Percentiles rank a stretch among this genome's conserved stretches.
Conservation (phyloP, 352 stramenopile species). For the Globisporangium takayamanum region DNA sequence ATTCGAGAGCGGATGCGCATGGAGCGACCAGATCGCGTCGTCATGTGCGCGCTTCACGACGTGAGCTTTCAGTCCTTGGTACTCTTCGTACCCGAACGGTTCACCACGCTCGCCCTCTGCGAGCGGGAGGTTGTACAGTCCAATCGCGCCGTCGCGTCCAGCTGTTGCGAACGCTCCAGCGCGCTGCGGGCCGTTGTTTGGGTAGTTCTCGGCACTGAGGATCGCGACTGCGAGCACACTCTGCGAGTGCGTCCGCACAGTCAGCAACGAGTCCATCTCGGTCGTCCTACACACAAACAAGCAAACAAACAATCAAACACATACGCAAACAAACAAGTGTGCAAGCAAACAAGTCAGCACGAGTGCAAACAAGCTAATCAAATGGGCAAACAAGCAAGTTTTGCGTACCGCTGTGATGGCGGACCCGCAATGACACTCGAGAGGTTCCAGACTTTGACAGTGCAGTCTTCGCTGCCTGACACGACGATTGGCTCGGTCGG, state of each 20-base stretch:
- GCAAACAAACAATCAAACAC: neutral
- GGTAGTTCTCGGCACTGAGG: conserved; percentile 72
- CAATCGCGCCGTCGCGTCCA: conserved; percentile 70
- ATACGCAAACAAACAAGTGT: neutral
- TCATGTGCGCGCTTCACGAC: conserved; percentile 70
- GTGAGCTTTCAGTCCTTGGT: conserved; percentile 63
- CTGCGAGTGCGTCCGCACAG: conserved; percentile 61
- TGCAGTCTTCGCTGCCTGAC: conserved; percentile 81
- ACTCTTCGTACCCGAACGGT: conserved; percentile 64
- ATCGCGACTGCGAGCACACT: conserved; percentile 70
- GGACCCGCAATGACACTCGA: conserved; percentile 49
- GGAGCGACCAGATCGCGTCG: conserved; percentile 77
- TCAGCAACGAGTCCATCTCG: conserved; percentile 75
- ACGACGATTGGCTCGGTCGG: conserved; percentile 77
- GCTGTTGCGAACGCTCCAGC: conserved; percentile 61
- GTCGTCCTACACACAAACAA: conserved; percentile 26
- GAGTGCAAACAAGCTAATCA: neutral
- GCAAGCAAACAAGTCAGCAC: neutral
- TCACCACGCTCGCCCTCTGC: conserved; percentile 61
- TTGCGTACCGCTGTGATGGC: conserved; percentile 44
- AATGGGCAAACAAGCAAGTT: neutral
- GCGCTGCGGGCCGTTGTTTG: conserved; percentile 38
- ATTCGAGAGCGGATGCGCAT: conserved; percentile 78
- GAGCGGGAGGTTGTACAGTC: conserved; percentile 52
- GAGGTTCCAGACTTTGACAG: conserved; percentile 81